Evolutionary conservation across 495 filamentous ascomycete species (phyloP).

Genomic region (Hamigera avellanea): DNA sequence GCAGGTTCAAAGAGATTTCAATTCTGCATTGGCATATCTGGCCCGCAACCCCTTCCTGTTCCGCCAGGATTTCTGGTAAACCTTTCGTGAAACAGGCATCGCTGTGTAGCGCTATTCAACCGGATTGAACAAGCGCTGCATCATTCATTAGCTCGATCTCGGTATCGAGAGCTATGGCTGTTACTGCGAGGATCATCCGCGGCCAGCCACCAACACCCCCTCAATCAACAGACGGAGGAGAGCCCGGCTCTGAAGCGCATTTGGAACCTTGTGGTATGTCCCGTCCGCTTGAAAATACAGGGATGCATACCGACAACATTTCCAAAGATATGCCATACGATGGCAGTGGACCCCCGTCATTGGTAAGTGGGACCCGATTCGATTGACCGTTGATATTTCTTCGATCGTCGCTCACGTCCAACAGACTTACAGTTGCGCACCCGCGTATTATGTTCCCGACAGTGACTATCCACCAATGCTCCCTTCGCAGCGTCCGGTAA

Average conservation of each 20-base stretch:
- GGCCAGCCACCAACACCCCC: slow-evolving; percentile 17
- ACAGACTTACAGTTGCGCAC: slow-evolving; percentile 6
- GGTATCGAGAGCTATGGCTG: no score
- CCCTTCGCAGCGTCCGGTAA: slow-evolving; percentile 12
- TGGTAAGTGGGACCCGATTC: neutral
- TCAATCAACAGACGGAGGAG: slow-evolving; percentile 11
- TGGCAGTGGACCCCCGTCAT: neutral
- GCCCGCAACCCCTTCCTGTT: no score
- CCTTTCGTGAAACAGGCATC: no score
- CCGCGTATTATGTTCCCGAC: slow-evolving; percentile 6
- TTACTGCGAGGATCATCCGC: slow-evolving; percentile 5
- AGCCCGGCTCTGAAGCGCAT: slow-evolving; percentile 7
- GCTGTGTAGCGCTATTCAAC: no score
- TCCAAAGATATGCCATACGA: neutral
- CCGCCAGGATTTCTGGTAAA: no score
- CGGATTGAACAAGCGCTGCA: no score
- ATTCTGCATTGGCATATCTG: no score
- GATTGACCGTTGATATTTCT: neutral
- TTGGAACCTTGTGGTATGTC: slow-evolving; percentile 7
- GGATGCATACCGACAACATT: neutral
- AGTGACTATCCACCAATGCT: slow-evolving; percentile 7
- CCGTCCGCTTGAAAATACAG: neutral
- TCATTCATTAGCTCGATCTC: no score
- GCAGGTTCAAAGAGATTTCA: no score
- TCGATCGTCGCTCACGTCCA: slow-evolving; percentile 1